Evolutionary conservation across 805 yeast species (phyloP).

Genomic region (Candida krabiensis): DNA sequence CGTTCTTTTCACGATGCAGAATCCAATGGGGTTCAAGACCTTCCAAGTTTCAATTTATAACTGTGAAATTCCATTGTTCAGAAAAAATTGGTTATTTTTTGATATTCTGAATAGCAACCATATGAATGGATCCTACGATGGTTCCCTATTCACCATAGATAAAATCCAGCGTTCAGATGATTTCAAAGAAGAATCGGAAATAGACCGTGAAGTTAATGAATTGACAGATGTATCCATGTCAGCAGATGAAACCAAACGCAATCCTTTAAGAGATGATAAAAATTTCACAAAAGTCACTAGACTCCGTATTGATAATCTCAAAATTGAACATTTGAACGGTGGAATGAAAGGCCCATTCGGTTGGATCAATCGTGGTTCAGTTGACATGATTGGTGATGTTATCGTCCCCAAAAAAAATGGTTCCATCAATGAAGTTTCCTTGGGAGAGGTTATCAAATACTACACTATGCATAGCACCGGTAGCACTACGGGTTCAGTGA

Average conservation of each 20-base stretch:
- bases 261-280: constrained; percentile 13
- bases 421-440: constrained; percentile 43
- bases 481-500: background rate
- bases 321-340: constrained; percentile 84
- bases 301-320: constrained; percentile 79
- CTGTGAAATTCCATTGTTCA: constrained; percentile 72
- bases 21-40: constrained; percentile 79
- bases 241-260: constrained; percentile 17
- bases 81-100: constrained; percentile 92
- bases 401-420: constrained; percentile 60
- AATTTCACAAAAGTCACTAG: constrained; percentile 58
- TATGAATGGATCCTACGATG: constrained; percentile 89
- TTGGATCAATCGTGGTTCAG: constrained; percentile 92
- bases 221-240: constrained; percentile 6
- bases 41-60: constrained; percentile 86
- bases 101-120: constrained; percentile 83
- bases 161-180: constrained; percentile 63
- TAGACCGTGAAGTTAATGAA: constrained; percentile 25
- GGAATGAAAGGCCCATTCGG: constrained; percentile 96
- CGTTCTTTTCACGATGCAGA: constrained; percentile 74
- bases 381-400: constrained; percentile 91
- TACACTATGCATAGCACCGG: constrained; percentile 8
- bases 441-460: constrained; percentile 46
- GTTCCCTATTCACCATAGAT: constrained; percentile 89
- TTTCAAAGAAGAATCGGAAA: constrained; percentile 34